Base-by-base conservation (phyloP, 2,329 filamentous ascomycete genomes). In the Paraconiothyrium sp. region DNA sequence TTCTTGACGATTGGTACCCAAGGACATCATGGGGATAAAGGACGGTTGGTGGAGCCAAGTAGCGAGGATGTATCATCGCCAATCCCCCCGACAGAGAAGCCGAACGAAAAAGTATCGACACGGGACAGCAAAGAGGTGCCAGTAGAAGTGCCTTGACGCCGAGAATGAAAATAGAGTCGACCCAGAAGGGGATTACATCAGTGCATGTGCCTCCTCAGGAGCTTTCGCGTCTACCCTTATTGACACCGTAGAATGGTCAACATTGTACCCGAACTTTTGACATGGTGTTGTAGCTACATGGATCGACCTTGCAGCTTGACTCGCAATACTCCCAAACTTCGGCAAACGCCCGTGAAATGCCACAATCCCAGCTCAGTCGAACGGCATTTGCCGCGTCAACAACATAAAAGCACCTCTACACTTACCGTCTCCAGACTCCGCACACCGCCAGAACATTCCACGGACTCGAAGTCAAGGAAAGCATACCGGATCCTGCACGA, bases 1-100 rank as follows among this genome's bases (percentile, higher is more conserved):
- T 87, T 86, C 61, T 76, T 89, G 65, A 80, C 75, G 6, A 78
- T 88, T 14, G 80, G 81, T 0, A 88, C 85, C 2, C 86, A 88
- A 65, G 86, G 86, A 0, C 72, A 76, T 58, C 76, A 76, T 2
- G 73, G 67, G 8, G 74, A 76, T 54, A 69, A 63, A 41, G 71
- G 70, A 7, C 57, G 69, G 20, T 11, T 58, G 49, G 32, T 22
- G 20, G 49, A 52, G 32, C n/a, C 5, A 14, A 39, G 20, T 30
- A 50, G 48, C n/a, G 48, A 50, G 16, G 30, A 22, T 4, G 32
- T 35, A 11, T 32, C 16, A 3, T 34, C 30, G 16, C 9, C 48
- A 7, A 30, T n/a, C n/a, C n/a, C 13, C 8, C 9, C 8, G 27
- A 6, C 16, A 10, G 48, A 50, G 9, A 50, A 50, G 16, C 14